A percentile compares a stretch with the other conserved stretches of the same genome.
These are phyloP conservation scores for Talaromyces sp. DNA, from an alignment of 2,329 filamentous ascomycete species.

Conservation along the genomic window DNA sequence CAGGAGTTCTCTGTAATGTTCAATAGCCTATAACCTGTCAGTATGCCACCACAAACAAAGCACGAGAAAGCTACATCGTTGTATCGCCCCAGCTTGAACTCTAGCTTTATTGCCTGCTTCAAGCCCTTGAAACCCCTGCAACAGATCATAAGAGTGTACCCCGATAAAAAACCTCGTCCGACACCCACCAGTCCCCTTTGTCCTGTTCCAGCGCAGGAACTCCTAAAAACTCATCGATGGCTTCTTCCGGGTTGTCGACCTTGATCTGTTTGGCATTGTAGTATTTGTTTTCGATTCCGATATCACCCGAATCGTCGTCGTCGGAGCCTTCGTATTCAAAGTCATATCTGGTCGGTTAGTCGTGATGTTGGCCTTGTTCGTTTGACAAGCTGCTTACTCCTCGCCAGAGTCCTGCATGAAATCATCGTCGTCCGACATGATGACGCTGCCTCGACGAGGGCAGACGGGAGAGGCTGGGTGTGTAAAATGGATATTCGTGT, in stretches of 20 bases:
- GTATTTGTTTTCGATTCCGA: conserved; percentile 98
- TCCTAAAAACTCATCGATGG: conserved; percentile 86
- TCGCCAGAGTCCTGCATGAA: conserved; percentile 93
- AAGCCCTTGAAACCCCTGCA: conserved; percentile 83
- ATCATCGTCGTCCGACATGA: conserved; percentile 79
- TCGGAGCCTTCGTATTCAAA: conserved; percentile 97
- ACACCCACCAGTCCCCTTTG: conserved; percentile 79
- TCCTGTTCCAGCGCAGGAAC: conserved; percentile 79
- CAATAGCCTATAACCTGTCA: conserved; percentile 60
- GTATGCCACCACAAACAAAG: neutral
- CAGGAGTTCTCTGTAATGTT: conserved; percentile 90
- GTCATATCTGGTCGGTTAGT: conserved; percentile 61
- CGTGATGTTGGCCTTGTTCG: conserved; percentile 15
- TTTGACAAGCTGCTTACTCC: conserved; percentile 54
- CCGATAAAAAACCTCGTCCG: neutral
- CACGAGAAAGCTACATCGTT: conserved; percentile 57
- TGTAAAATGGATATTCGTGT: neutral
- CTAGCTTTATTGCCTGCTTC: conserved; percentile 96
- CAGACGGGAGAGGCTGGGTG: neutral
- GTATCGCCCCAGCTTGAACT: conserved; percentile 88
- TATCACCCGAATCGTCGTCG: conserved; percentile 79
- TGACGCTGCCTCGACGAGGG: conserved; percentile 3
- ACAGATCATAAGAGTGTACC: conserved; percentile 11
- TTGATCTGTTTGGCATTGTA: conserved; percentile 99
- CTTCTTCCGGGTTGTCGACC: conserved; percentile 75